Percentiles rank a stretch among this genome's conserved stretches.
These are phyloP conservation scores for Diddensiella santjacobensis DNA, from an alignment of 805 yeast species.

Conservation along the genomic window DNA sequence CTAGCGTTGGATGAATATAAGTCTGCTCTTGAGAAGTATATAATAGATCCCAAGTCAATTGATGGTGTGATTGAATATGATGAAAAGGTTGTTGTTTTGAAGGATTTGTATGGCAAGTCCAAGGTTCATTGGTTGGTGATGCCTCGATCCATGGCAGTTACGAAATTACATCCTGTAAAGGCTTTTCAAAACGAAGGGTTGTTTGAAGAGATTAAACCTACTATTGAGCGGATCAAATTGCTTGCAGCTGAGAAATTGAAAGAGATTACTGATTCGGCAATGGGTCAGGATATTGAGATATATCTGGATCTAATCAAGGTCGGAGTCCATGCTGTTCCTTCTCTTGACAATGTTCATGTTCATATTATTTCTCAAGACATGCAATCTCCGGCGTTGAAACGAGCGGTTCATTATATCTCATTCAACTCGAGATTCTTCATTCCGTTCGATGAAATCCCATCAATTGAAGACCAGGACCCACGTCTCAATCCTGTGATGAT, in stretches of 20 bases:
- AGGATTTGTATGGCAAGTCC: slow-evolving; percentile 64
- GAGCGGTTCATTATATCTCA: slow-evolving; percentile 65
- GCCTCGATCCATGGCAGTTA: slow-evolving; percentile 45
- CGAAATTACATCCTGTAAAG: slow-evolving; percentile 49
- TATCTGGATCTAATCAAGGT: slow-evolving; percentile 37
- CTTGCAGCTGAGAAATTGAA: slow-evolving; percentile 33
- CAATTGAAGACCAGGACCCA: slow-evolving; percentile 19
- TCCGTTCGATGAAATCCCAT: slow-evolving; percentile 47
- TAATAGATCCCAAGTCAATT: slow-evolving; percentile 43
- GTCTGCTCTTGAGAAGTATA: slow-evolving; percentile 41
- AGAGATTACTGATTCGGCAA: slow-evolving; percentile 17
- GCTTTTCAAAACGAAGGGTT: slow-evolving; percentile 40
- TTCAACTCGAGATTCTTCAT: slow-evolving; percentile 67
- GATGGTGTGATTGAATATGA: slow-evolving; percentile 46
- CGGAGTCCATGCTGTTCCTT: slow-evolving; percentile 72
- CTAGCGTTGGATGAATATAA: slow-evolving; percentile 2
- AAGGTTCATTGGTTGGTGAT: slow-evolving; percentile 55
- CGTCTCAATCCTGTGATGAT: slow-evolving; percentile 38
- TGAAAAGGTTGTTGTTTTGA: slow-evolving; percentile 50
- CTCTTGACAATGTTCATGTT: slow-evolving; percentile 64
- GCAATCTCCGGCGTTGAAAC: slow-evolving; percentile 50
- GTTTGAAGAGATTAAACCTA: slow-evolving; percentile 31
- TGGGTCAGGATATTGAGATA: not conserved
- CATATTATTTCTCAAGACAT: slow-evolving; percentile 71
- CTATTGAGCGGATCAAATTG: slow-evolving; percentile 38